Conservation (phyloP, 1,284 basidiomycete genomes). For the Trichosporon sp. region DNA sequence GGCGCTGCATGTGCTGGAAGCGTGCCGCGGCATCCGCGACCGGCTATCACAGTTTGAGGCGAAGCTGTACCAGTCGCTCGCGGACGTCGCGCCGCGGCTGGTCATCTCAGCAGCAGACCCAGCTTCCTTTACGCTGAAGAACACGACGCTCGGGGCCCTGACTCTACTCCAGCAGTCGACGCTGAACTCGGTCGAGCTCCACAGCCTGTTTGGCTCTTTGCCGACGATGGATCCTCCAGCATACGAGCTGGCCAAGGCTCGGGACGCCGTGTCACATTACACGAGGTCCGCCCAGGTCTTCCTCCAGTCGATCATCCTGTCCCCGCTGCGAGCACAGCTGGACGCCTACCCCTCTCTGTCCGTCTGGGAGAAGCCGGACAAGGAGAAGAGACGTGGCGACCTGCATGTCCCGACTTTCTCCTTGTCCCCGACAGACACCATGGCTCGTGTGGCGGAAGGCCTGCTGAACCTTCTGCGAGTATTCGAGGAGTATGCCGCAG, state of each 20-base stretch:
- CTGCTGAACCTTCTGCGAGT: constrained; percentile 85
- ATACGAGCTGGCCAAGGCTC: constrained; percentile 57
- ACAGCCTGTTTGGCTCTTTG: constrained; percentile 53
- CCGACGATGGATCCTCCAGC: constrained; percentile 14
- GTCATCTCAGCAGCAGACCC: constrained; percentile 57
- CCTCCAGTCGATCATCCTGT: constrained; percentile 74
- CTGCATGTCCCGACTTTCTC: constrained; percentile 88
- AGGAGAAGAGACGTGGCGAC: constrained; percentile 51
- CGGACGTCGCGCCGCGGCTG: constrained; percentile 58
- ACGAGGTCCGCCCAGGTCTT: constrained; percentile 68
- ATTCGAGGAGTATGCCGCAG: constrained; percentile 89
- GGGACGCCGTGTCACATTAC: constrained; percentile 60
- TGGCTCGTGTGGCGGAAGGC: constrained; percentile 85
- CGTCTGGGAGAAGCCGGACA: constrained; percentile 58
- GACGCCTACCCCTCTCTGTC: constrained; percentile 63
- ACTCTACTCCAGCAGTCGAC: constrained; percentile 70
- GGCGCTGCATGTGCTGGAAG: constrained; percentile 71
- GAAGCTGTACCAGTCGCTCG: constrained; percentile 58
- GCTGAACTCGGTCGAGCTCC: constrained; percentile 72
- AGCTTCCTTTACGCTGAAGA: constrained; percentile 51
- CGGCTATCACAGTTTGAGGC: constrained; percentile 63
- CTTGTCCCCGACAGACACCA: constrained; percentile 77
- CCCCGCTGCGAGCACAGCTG: constrained; percentile 74
- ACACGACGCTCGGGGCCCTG: constrained; percentile 63
- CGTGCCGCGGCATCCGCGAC: constrained; percentile 64